A percentile compares a stretch with the other conserved stretches of the same genome.
Evolutionary conservation across 176 grass and related monocot species (phyloP).

Genomic region (Oryza rufipogon): DNA sequence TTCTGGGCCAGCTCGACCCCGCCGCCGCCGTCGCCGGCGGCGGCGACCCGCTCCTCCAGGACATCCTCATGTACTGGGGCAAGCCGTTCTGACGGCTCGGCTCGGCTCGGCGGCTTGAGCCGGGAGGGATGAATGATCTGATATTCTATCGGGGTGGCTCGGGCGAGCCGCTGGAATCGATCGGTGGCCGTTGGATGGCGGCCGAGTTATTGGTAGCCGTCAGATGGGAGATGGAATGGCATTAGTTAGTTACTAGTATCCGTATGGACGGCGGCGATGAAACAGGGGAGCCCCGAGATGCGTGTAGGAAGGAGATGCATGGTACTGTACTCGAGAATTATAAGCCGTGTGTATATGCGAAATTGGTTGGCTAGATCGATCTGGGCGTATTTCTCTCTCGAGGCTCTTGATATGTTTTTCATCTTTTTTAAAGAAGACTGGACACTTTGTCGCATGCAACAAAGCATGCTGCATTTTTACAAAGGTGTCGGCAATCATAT

Average conservation of each 20-base stretch:
- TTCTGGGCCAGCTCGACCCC: slow-evolving; percentile 35
- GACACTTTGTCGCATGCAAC: too few relatives aligned
- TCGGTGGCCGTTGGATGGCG: slow-evolving; percentile 13
- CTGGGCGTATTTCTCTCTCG: not conserved
- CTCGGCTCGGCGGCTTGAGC: not conserved
- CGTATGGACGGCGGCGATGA: slow-evolving; percentile 16
- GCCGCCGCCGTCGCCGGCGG: not conserved
- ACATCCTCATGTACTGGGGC: slow-evolving; percentile 70
- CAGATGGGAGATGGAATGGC: not conserved
- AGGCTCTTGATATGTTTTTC: not conserved
- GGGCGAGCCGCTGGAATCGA: slow-evolving; percentile 27
- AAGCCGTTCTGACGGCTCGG: slow-evolving; percentile 48
- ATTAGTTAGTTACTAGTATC: not conserved
- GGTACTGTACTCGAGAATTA: slow-evolving; percentile 1
- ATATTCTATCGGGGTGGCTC: not conserved
- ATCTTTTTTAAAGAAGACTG: too few relatives aligned
- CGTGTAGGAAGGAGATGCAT: not conserved
- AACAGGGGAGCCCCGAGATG: slow-evolving; percentile 3
- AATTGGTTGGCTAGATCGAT: slow-evolving; percentile 4
- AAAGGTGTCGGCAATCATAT: too few relatives aligned
- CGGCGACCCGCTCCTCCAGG: slow-evolving; percentile 57
- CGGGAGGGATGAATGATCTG: too few relatives aligned
- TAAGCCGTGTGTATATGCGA: slow-evolving; percentile 33
- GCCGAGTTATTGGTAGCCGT: not conserved
- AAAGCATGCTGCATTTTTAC: too few relatives aligned